Percentiles rank a stretch among this genome's conserved stretches.
These are phyloP conservation scores for Royoungia palumana DNA, from an alignment of 768 basidiomycete species.

Conservation along the genomic window DNA sequence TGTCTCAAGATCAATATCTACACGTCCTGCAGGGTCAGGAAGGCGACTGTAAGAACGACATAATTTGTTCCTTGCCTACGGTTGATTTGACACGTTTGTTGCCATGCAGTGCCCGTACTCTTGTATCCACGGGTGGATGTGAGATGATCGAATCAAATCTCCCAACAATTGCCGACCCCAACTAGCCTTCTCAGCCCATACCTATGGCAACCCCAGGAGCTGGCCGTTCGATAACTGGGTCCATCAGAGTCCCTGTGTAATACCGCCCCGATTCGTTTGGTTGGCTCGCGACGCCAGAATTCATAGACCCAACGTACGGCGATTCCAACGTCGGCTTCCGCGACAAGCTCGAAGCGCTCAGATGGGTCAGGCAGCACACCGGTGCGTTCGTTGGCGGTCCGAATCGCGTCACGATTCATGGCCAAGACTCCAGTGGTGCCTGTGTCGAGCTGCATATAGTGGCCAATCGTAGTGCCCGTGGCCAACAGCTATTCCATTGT, in stretches of 20 bases:
- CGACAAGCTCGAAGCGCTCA: conserved; percentile 48
- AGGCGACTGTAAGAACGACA: conserved; percentile 40
- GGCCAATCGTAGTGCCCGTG: conserved; percentile 32
- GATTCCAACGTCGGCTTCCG: conserved; percentile 53
- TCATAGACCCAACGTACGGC: conserved; percentile 37
- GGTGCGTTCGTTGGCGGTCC: conserved; percentile 40
- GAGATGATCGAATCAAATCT: conserved; percentile 13
- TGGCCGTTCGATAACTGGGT: conserved; percentile 70
- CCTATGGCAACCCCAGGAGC: conserved; percentile 57
- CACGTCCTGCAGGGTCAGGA: conserved; percentile 45
- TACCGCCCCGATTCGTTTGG: conserved; percentile 64
- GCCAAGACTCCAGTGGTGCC: conserved; percentile 56
- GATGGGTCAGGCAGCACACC: conserved; percentile 39
- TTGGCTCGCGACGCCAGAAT: conserved; percentile 53
- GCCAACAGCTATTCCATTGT: conserved; percentile 42
- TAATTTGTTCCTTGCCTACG: not conserved
- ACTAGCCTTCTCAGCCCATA: conserved; percentile 38
- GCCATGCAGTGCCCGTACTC: conserved; percentile 35
- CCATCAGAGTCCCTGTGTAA: conserved; percentile 61
- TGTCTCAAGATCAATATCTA: conserved; percentile 69
- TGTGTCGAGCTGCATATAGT: conserved; percentile 59
- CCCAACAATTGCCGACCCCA: not conserved
- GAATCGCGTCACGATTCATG: conserved; percentile 46
- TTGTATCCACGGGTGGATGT: conserved; percentile 39
- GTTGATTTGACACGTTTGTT: not conserved